Evolutionary conservation across 306 rosid species (phyloP).

Genomic region (Astragalus membranaceus): DNA sequence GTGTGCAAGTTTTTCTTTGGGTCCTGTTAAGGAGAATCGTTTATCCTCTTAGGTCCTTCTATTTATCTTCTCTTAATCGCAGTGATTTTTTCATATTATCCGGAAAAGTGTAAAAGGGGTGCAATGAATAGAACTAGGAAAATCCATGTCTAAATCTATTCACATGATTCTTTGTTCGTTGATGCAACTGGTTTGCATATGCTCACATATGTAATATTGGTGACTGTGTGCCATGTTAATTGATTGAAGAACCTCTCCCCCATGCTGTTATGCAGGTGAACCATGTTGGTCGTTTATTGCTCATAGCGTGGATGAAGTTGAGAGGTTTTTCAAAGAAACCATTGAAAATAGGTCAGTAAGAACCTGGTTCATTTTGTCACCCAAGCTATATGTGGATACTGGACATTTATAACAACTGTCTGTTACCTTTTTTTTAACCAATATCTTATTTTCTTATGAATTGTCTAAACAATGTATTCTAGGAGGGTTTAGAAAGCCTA

Average conservation of each 20-base stretch:
- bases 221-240: slow-evolving; percentile 8
- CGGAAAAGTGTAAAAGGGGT: background rate
- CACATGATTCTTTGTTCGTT: background rate
- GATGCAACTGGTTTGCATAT: slow-evolving; percentile 5
- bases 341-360: slow-evolving; percentile 71
- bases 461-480: background rate
- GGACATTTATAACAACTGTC: background rate
- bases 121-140: background rate
- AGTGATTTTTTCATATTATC: too few species aligned
- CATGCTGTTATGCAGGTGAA: slow-evolving; percentile 54
- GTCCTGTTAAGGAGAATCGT: too few species aligned
- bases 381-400: background rate
- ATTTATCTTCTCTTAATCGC: too few species aligned
- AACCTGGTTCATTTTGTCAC: background rate
- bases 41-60: too few species aligned
- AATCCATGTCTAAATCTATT: background rate
- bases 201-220: background rate
- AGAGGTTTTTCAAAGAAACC: slow-evolving; percentile 77
- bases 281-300: slow-evolving; percentile 80
- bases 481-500: slow-evolving; percentile 4
- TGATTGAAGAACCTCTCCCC: background rate
- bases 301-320: slow-evolving; percentile 71
- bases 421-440: background rate
- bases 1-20: too few species aligned
- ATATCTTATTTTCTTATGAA: background rate